A percentile compares a stretch with the other conserved stretches of the same genome.
Evolutionary conservation across 2,329 filamentous ascomycete genomes (phyloP).

Genomic region (Zasmidium angulare): DNA sequence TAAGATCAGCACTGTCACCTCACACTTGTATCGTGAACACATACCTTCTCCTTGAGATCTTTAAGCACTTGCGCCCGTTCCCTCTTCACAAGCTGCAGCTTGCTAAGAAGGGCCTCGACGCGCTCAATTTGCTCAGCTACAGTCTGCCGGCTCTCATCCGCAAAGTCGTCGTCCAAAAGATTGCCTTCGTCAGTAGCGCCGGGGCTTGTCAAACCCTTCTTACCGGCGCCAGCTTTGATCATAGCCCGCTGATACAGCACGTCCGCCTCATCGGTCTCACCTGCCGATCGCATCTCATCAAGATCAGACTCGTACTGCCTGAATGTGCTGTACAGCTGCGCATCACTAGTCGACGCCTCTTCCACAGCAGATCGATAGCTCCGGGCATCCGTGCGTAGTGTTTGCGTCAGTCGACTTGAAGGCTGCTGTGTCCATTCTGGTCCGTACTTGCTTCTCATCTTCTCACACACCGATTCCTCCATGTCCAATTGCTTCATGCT

Average conservation of each 20-base stretch:
- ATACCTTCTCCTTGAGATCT: slow-evolving; percentile 94
- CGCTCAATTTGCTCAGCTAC: slow-evolving; percentile 85
- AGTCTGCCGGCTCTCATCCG: slow-evolving; percentile 73
- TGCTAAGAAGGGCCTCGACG: slow-evolving; percentile 88
- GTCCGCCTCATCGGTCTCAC: slow-evolving; percentile 82
- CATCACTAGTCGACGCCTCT: slow-evolving; percentile 83
- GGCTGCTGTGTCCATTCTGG: slow-evolving; percentile 96
- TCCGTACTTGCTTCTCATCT: slow-evolving; percentile 98
- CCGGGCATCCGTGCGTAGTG: slow-evolving; percentile 79
- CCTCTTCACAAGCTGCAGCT: slow-evolving; percentile 85
- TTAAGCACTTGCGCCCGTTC: slow-evolving; percentile 91
- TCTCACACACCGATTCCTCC: slow-evolving; percentile 97
- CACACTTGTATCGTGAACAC: slow-evolving; percentile 21
- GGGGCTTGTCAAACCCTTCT: slow-evolving; percentile 59
- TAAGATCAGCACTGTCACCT: slow-evolving; percentile 13
- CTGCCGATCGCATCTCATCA: slow-evolving; percentile 90
- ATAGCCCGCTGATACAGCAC: slow-evolving; percentile 85
- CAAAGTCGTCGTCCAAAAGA: slow-evolving; percentile 88
- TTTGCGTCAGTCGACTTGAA: slow-evolving; percentile 83
- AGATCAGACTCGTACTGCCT: slow-evolving; percentile 86
- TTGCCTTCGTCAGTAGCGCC: slow-evolving; percentile 64
- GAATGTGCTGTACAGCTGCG: slow-evolving; percentile 77
- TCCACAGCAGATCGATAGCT: slow-evolving; percentile 87
- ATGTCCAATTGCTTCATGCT: slow-evolving; percentile 88
- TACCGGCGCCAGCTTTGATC: slow-evolving; percentile 69